Evolutionary conservation across 768 basidiomycete species (phyloP), one percentile per base, ranked within the genome.

Genomic region (Hydnomerulius pinastri): DNA sequence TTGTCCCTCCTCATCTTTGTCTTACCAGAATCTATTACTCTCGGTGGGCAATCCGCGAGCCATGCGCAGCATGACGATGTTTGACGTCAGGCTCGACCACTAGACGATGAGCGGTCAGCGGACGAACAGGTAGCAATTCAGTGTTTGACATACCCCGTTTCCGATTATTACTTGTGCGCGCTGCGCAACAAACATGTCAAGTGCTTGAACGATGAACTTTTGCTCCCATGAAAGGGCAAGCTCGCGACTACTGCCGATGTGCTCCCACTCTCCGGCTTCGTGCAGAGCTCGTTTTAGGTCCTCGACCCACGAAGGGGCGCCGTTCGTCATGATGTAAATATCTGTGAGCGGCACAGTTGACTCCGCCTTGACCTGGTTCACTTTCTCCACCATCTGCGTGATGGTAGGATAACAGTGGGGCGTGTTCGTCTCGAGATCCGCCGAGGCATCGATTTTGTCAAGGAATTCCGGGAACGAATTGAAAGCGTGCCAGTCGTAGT

Each of bases 301-400:
- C 10, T 52, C 41, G 6, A 79, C 62, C 77, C 77, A 81, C 15
- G 57, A 58, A 9, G 54, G 45, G 12, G 62, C 56, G 8, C 68
- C 79, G 48, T 82, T 79, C 46, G 80, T 74, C 64, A 79, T 68
- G 51, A 80, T 63, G 49, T 79, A 81, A 8, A 81, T 46, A 5
- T 64, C 55, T 27, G 63, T 54, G 12, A 81, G 64, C 10, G 52
- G 59, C 4, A 54, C 50, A 8, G 36, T 59, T 7, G 58, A 52
- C 7, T 58, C 63, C 0, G 53, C 50, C 23, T 71, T 66, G 15
- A 75, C 70, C 2, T 50, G 61, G 41, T 60, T 61, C 21, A 75
- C 71, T 39, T 67, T 70, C 39, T 62, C 40, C 5, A 77, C 71
- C 51, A 82, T 77, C 43, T 70, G 64, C 32, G 65, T 61, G 4